A percentile compares a stretch with the other conserved stretches of the same genome.
Evolutionary conservation across 2,329 filamentous ascomycete species (phyloP).

Genomic region (Fusarium domesticum): DNA sequence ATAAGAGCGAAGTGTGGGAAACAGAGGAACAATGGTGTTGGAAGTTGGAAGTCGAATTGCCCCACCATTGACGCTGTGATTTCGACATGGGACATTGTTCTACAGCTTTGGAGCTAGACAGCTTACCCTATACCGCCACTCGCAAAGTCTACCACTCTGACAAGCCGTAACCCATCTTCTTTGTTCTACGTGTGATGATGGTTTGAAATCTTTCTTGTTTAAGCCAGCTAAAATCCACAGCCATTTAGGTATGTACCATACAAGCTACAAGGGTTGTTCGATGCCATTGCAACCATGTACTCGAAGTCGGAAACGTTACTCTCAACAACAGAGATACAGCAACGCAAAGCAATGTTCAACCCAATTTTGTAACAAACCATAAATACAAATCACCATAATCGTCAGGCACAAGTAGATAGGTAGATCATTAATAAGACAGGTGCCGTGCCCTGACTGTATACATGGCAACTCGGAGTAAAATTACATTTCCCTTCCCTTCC

Average conservation of each 20-base stretch:
- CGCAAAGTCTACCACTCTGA: no score
- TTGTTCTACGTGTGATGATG: no score
- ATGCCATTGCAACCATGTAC: no score
- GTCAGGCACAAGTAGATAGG: conserved; percentile 15
- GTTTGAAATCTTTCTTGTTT: no score
- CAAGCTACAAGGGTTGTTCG: no score
- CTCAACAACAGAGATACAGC: no score
- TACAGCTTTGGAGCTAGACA: neutral
- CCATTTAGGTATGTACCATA: no score
- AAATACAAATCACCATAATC: conserved; percentile 2
- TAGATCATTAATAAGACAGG: conserved; percentile 34
- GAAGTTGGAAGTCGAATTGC: conserved; percentile 17
- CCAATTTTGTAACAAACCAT: conserved; percentile 5
- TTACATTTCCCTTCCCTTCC: conserved; percentile 37
- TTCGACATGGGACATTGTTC: conserved; percentile 12
- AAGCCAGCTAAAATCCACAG: no score
- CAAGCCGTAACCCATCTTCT: neutral
- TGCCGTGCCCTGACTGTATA: conserved; percentile 34
- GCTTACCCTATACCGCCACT: neutral
- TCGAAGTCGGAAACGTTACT: no score
- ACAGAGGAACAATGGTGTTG: conserved; percentile 13
- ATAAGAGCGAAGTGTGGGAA: conserved; percentile 20
- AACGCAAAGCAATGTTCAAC: no score
- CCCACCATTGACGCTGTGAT: conserved; percentile 28
- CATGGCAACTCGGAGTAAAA: conserved; percentile 41